Conservation (phyloP, 2,329 filamentous ascomycete species). For the Gnomoniopsis sp. region DNA sequence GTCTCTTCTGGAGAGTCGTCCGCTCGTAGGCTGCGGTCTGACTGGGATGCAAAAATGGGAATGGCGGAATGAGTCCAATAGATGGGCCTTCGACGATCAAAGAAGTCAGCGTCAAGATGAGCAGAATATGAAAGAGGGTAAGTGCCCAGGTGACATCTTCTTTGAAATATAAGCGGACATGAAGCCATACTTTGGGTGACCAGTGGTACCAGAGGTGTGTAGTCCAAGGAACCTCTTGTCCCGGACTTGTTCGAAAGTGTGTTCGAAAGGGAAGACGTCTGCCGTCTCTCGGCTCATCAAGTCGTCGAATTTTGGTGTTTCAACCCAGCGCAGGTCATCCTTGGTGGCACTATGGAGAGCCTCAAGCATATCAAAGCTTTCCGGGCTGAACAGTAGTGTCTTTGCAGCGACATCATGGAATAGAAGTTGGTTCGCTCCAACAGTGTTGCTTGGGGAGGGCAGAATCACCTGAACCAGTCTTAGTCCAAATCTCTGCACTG, state of each 20-base stretch:
- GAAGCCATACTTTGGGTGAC: slow-evolving; percentile 19
- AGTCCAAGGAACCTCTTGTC: slow-evolving; percentile 21
- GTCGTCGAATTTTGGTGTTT: slow-evolving; percentile 6
- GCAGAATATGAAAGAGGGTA: background rate
- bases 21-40: background rate
- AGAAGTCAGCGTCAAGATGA: background rate
- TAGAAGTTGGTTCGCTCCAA: slow-evolving; percentile 3
- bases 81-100: slow-evolving; percentile 8
- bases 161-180: background rate
- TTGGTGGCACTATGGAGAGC: slow-evolving; percentile 13
- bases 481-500: background rate
- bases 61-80: slow-evolving; percentile 18
- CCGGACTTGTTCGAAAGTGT: slow-evolving; percentile 15
- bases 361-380: slow-evolving; percentile 11
- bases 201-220: slow-evolving; percentile 24
- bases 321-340: slow-evolving; percentile 6
- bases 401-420: slow-evolving; percentile 16
- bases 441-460: slow-evolving; percentile 9
- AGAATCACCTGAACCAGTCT: background rate
- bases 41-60: slow-evolving; percentile 8
- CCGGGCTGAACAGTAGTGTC: slow-evolving; percentile 16
- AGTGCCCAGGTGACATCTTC: background rate
- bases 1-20: background rate
- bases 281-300: slow-evolving; percentile 10
- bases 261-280: slow-evolving; percentile 11